phyloP scores from a whole-genome alignment of 345 rosid species.

The Populus ilicifolia region DNA sequence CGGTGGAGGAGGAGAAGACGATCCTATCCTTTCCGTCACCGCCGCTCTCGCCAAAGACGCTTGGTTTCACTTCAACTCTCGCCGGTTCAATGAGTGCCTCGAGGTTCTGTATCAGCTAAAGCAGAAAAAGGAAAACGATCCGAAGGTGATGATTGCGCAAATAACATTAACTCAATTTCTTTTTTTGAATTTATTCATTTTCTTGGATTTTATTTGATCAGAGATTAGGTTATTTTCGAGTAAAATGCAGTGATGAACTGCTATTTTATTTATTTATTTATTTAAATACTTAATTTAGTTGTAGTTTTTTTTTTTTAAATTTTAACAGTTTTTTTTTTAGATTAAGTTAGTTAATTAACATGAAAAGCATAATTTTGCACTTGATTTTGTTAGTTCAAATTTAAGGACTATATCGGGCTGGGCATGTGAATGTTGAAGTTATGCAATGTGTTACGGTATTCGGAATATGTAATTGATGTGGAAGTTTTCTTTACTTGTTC shows the following conservation, averaged over 20 bases:
- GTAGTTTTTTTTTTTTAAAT: neutral
- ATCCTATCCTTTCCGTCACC: conserved; percentile 18
- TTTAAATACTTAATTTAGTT: neutral
- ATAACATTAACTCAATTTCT: neutral
- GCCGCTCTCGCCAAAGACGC: conserved; percentile 75
- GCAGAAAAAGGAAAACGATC: conserved; percentile 67
- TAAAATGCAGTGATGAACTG: neutral
- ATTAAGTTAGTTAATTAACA: neutral
- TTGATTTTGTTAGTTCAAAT: neutral
- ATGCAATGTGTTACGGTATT: neutral
- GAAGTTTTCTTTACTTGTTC: neutral
- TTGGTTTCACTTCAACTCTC: conserved; percentile 60
- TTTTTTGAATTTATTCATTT: neutral
- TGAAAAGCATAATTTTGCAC: no score
- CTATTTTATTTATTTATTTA: neutral
- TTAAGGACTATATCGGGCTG: neutral
- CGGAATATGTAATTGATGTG: neutral
- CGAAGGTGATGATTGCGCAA: conserved; percentile 47
- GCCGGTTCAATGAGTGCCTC: conserved; percentile 67
- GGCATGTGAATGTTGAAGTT: neutral
- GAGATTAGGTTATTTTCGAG: neutral
- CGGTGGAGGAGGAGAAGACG: conserved; percentile 18
- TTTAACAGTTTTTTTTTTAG: neutral
- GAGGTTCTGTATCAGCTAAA: conserved; percentile 58
- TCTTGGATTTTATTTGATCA: neutral